phyloP scores from a whole-genome alignment of 208 protist genomes.

The Crithidia mellificae region DNA sequence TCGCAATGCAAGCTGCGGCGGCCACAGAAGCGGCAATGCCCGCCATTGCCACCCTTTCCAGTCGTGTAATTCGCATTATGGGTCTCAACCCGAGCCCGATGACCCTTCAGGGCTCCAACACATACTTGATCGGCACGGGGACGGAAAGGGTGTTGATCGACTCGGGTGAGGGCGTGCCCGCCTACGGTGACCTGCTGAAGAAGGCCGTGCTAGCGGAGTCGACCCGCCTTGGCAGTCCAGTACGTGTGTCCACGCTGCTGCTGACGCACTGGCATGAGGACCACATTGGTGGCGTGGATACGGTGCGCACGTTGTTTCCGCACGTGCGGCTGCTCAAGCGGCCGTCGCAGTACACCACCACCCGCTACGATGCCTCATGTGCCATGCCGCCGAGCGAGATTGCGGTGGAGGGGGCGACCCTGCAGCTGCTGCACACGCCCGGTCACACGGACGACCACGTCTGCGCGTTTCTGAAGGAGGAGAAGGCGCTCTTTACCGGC shows the following conservation, averaged over 20 bases:
- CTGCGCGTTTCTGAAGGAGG: constrained; percentile 53
- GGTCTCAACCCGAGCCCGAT: constrained; percentile 68
- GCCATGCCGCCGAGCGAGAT: constrained; percentile 30
- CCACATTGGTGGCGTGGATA: constrained; percentile 61
- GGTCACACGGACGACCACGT: constrained; percentile 78
- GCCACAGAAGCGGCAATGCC: constrained; percentile 27
- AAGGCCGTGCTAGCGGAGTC: constrained; percentile 32
- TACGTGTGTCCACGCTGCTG: constrained; percentile 50
- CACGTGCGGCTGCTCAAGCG: constrained; percentile 53
- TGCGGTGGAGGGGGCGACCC: constrained; percentile 49
- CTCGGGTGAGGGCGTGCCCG: constrained; percentile 51
- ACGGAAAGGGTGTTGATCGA: constrained; percentile 54
- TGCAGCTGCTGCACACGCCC: constrained; percentile 51
- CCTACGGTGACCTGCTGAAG: constrained; percentile 42
- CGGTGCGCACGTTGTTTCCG: constrained; percentile 42
- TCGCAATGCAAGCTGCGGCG: neutral
- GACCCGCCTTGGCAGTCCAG: constrained; percentile 33
- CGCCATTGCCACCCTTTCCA: constrained; percentile 36
- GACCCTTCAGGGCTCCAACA: constrained; percentile 78
- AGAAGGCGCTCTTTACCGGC: constrained; percentile 61
- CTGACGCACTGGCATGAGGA: constrained; percentile 77
- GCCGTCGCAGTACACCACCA: constrained; percentile 30
- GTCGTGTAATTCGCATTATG: constrained; percentile 58
- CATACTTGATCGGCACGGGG: constrained; percentile 68
- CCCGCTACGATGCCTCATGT: constrained; percentile 33